These are phyloP conservation scores for Coelastrella sp. DNA, from an alignment of 139 green algal species.

Conservation along the genomic window DNA sequence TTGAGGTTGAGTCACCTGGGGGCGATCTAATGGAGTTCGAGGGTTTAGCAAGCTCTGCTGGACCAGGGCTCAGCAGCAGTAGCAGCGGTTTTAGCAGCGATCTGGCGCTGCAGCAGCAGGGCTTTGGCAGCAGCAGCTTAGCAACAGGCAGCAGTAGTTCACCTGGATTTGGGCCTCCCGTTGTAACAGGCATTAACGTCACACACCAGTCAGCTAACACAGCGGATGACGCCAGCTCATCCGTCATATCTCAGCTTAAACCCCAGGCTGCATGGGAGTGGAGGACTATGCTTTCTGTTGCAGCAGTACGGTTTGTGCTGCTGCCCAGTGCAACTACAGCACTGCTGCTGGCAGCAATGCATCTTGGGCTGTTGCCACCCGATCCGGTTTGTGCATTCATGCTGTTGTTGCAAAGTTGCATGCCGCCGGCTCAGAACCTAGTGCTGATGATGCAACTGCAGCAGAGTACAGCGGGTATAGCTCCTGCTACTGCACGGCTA, in stretches of 20 bases:
- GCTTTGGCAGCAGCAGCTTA: slow-evolving; percentile 11
- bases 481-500: slow-evolving; percentile 40
- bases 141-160: background rate
- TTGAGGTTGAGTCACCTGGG: slow-evolving; percentile 31
- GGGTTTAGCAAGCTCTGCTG: background rate
- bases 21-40: background rate
- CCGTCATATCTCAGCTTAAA: slow-evolving; percentile 25
- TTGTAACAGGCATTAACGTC: background rate
- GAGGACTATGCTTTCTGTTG: slow-evolving; percentile 51
- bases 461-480: slow-evolving; percentile 28
- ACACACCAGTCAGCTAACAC: background rate
- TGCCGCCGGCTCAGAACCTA: slow-evolving; percentile 68
- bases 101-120: background rate
- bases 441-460: slow-evolving; percentile 64
- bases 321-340: slow-evolving; percentile 41
- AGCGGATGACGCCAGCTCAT: slow-evolving; percentile 41
- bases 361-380: slow-evolving; percentile 43
- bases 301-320: slow-evolving; percentile 56
- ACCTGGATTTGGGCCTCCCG: background rate
- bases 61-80: background rate
- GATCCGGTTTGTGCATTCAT: slow-evolving; percentile 44
- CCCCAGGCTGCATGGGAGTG: slow-evolving; percentile 54
- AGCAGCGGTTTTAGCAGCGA: background rate
- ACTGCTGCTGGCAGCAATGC: slow-evolving; percentile 38
- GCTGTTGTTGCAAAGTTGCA: slow-evolving; percentile 56